Evolutionary conservation across 495 filamentous ascomycete genomes (phyloP).

Genomic region (Aspergillus wentii): DNA sequence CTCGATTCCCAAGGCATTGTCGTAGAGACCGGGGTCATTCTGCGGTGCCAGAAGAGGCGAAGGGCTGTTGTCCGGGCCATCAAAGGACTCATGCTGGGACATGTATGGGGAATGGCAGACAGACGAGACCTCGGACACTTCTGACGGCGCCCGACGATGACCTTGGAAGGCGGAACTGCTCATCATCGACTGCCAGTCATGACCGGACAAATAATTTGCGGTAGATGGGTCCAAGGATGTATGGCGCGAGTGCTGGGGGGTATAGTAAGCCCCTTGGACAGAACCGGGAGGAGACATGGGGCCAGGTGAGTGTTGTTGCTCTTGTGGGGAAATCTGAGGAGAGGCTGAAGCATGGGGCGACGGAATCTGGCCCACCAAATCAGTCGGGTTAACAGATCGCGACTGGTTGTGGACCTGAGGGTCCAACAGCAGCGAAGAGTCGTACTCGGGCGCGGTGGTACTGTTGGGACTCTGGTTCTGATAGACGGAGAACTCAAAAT

Average conservation of each 20-base stretch:
- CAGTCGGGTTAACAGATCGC: constrained; percentile 55
- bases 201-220: constrained; percentile 55
- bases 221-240: constrained; percentile 76
- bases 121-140: constrained; percentile 83
- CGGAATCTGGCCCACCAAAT: constrained; percentile 68
- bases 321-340: constrained; percentile 64
- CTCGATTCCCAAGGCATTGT: constrained; percentile 71
- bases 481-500: constrained; percentile 39
- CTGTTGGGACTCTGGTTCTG: constrained; percentile 29
- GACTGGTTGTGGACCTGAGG: constrained; percentile 36
- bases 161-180: constrained; percentile 60
- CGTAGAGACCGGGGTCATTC: constrained; percentile 64
- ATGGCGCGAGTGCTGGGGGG: constrained; percentile 67
- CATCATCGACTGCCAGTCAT: constrained; percentile 66
- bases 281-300: constrained; percentile 50
- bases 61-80: constrained; percentile 62
- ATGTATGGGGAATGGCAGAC: constrained; percentile 81
- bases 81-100: constrained; percentile 73
- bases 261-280: constrained; percentile 49
- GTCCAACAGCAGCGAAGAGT: constrained; percentile 40
- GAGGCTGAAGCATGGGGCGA: constrained; percentile 64
- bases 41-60: constrained; percentile 79
- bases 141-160: constrained; percentile 81
- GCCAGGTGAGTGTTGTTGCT: constrained; percentile 46
- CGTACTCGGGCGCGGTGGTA: constrained; percentile 26